Evolutionary conservation across 2,329 filamentous ascomycete genomes (phyloP).

Genomic region (Graphilbum ipis-grandicollis): DNA sequence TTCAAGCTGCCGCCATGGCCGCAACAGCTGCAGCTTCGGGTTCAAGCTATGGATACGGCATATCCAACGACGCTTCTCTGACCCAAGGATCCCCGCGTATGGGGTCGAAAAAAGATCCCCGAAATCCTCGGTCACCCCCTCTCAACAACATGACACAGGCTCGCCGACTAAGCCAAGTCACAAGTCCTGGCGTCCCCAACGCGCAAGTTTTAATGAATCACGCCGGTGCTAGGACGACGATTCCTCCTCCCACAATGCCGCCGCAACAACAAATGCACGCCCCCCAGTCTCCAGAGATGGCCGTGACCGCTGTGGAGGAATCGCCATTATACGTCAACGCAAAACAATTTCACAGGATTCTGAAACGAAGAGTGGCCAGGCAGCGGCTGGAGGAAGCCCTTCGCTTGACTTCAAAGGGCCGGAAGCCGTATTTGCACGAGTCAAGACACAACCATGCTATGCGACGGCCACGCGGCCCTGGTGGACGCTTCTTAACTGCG

Average conservation of each 20-base stretch:
- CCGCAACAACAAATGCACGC: conserved; percentile 48
- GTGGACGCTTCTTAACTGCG: conserved; percentile 87
- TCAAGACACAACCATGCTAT: conserved; percentile 97
- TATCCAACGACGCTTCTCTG: conserved; percentile 52
- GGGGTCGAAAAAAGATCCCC: conserved; percentile 54
- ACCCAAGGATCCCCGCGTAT: conserved; percentile 63
- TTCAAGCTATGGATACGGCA: conserved; percentile 49
- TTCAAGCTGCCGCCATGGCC: conserved; percentile 78
- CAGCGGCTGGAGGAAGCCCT: conserved; percentile 89
- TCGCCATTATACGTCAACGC: conserved; percentile 95
- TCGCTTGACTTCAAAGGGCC: conserved; percentile 80
- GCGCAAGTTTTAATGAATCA: conserved; percentile 65
- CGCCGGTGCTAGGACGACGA: conserved; percentile 28
- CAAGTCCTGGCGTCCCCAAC: conserved; percentile 56
- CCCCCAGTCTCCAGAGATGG: conserved; percentile 64
- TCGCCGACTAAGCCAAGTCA: conserved; percentile 58
- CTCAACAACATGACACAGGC: conserved; percentile 41
- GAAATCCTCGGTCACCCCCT: conserved; percentile 62
- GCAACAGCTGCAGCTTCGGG: conserved; percentile 82
- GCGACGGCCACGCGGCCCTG: conserved; percentile 82
- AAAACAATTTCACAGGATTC: conserved; percentile 93
- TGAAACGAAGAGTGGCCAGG: conserved; percentile 83
- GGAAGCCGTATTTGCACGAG: conserved; percentile 94
- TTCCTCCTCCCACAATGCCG: conserved; percentile 40
- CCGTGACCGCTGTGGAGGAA: conserved; percentile 59